A percentile compares a stretch with the other conserved stretches of the same genome.
These are phyloP conservation scores for Ulvella scutata DNA, from an alignment of 139 green algal genomes.

Conservation along the genomic window DNA sequence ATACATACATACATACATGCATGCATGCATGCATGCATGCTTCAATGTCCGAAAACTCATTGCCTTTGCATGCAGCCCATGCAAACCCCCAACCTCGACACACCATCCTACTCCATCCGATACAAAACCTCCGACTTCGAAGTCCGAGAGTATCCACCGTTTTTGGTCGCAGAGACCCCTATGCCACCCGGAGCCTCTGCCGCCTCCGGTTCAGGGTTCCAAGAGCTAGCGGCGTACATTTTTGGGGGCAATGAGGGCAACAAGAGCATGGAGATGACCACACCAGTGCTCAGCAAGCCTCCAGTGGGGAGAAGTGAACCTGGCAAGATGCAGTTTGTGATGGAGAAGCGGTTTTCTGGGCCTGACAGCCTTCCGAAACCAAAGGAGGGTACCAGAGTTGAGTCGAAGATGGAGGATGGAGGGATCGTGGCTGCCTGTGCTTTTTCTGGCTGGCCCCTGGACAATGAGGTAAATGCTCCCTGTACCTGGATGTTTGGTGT, in stretches of 20 bases:
- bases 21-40: too few relatives aligned
- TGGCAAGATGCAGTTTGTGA: slow-evolving; percentile 26
- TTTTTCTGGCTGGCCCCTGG: slow-evolving; percentile 30
- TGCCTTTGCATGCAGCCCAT: background rate
- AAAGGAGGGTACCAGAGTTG: background rate
- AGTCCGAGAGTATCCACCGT: slow-evolving; percentile 50
- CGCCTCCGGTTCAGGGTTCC: slow-evolving; percentile 28
- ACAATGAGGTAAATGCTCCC: slow-evolving; percentile 18
- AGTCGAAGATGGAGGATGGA: slow-evolving; percentile 2
- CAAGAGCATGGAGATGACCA: slow-evolving; percentile 32
- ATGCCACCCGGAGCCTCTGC: slow-evolving; percentile 17
- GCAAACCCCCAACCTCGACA: slow-evolving; percentile 24
- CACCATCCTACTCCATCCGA: slow-evolving; percentile 29
- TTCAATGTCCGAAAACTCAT: background rate
- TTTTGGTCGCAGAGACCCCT: slow-evolving; percentile 39
- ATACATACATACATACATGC: too few relatives aligned
- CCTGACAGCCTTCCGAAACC: background rate
- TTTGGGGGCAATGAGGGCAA: slow-evolving; percentile 58
- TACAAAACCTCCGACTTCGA: slow-evolving; percentile 42
- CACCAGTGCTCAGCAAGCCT: slow-evolving; percentile 22
- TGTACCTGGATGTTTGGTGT: background rate
- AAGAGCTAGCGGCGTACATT: slow-evolving; percentile 58
- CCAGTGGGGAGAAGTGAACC: background rate
- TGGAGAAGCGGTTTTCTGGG: slow-evolving; percentile 15
- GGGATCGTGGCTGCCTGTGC: slow-evolving; percentile 15